These are phyloP conservation scores for Pelargonium fulgidum DNA, from an alignment of 441 rosid genomes.

Conservation along the genomic window DNA sequence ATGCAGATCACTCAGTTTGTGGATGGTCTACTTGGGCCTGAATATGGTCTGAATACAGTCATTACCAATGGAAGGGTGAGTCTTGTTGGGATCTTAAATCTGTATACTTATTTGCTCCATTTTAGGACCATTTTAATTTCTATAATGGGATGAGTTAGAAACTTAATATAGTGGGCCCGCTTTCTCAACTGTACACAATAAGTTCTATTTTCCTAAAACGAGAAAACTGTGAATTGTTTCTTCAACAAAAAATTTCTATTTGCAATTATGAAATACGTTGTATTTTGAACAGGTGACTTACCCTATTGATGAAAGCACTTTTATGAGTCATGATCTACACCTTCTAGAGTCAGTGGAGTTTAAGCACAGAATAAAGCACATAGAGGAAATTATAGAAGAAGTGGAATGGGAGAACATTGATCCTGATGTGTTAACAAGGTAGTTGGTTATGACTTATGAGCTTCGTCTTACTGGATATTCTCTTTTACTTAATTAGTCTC, in stretches of 20 bases:
- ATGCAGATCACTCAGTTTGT: constrained; percentile 62
- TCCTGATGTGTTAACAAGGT: constrained; percentile 93
- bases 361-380: constrained; percentile 70
- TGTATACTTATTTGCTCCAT: not conserved
- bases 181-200: not conserved
- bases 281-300: constrained; percentile 47
- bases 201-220: not conserved
- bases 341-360: constrained; percentile 85
- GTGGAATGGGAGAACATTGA: constrained; percentile 73
- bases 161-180: not conserved
- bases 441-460: constrained; percentile 19
- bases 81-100: not conserved
- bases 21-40: constrained; percentile 56
- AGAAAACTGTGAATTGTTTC: not conserved
- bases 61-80: constrained; percentile 95
- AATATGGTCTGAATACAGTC: constrained; percentile 57
- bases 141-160: not conserved
- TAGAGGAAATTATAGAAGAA: constrained; percentile 68
- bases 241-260: not conserved
- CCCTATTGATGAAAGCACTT: constrained; percentile 48
- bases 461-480: constrained; percentile 9
- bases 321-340: constrained; percentile 73
- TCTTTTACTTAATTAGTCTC: constrained; percentile 3
- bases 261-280: not conserved
- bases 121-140: not conserved